Evolutionary conservation across 129 eudicot species (phyloP).

Genomic region (Flaveria ramosissima): DNA sequence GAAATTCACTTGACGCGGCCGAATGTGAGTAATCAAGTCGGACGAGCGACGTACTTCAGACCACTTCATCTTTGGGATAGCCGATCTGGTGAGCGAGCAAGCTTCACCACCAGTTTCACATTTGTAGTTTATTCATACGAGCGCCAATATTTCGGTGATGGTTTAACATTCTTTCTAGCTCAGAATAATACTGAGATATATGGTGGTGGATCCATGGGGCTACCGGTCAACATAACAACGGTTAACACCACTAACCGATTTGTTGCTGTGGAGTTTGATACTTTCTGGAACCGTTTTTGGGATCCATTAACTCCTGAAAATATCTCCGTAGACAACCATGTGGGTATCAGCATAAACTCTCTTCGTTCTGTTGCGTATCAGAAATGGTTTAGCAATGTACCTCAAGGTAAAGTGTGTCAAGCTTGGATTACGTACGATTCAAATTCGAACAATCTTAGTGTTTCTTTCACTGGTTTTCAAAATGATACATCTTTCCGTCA

Average conservation of each 20-base stretch:
- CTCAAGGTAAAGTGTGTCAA: neutral
- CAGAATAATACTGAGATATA: neutral
- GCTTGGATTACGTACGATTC: neutral
- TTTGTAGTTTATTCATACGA: neutral
- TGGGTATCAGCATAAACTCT: neutral
- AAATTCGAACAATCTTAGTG: neutral
- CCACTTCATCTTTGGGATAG: neutral
- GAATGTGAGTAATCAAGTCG: neutral
- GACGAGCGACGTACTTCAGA: neutral
- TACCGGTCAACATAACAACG: neutral
- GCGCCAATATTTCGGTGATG: neutral
- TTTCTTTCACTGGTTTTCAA: constrained; percentile 2
- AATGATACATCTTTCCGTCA: neutral
- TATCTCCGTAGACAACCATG: neutral
- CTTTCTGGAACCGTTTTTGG: neutral
- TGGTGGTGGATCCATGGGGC: neutral
- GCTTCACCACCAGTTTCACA: neutral
- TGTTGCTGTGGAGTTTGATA: neutral
- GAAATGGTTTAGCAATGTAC: neutral
- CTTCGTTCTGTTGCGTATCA: neutral
- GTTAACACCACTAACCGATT: neutral
- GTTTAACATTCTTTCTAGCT: neutral
- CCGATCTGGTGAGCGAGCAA: neutral
- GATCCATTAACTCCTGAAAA: neutral
- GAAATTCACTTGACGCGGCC: neutral